Evolutionary conservation across 345 rosid species (phyloP), one percentile per base, ranked within the genome.

Genomic region (Brassica rapa): DNA sequence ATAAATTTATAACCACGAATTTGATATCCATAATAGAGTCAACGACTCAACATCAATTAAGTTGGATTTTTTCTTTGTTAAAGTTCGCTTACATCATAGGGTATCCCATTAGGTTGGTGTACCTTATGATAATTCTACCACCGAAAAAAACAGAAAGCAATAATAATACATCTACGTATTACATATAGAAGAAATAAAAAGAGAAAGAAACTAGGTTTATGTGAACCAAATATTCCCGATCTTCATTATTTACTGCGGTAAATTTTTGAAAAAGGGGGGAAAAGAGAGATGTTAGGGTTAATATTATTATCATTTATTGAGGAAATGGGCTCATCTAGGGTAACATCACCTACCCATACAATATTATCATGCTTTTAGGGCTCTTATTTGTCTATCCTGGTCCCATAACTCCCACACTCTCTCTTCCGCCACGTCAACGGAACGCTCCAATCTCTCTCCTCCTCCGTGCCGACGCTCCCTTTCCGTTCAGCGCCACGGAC

Each of bases 331-430:
- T 65, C 80, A 51, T 43, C 76, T 80, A 80, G 80, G 83, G 83
- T 75, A 75, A 80, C 77, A 65, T 80, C 73, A 75, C 83, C 83
- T 80, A 80, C 83, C 76, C 80, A 80, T 80, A 80, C 83, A 57
- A 75, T 74, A 70, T 75, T 70, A 75, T 75, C 75, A 65, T 71
- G 73, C 73, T 71, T 81, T 81, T 81, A 81, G 83, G 83, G 83
- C 80, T 80, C 70, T 80, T 53, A 69, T 74, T 61, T 62, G 66
- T 70, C 6, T 9, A 3, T 24, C n/a, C n/a, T 43, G 77, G 76
- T 65, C 80, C 80, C 69, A 65, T 76, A 0, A 0, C 12, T 43
- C n/a, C 49, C 6, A 1, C 74, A 35, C 75, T 10, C 75, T 66
- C 72, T 70, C 76, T 33, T 8, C 4, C 7, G 0, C 3, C 64